Conservation (phyloP, 345 rosid species). For the Arabis alpina region DNA sequence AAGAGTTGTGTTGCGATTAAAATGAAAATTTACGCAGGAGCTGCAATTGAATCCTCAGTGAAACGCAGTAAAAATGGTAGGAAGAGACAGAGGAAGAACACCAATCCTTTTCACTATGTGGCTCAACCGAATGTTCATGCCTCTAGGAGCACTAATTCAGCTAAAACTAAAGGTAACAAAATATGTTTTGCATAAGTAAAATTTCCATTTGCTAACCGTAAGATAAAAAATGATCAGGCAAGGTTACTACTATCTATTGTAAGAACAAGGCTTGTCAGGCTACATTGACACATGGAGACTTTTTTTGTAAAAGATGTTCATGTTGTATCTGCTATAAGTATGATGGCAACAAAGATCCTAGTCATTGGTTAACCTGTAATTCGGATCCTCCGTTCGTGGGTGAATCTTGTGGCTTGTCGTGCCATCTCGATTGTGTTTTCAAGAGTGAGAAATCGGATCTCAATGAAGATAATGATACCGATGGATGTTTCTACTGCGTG, state of each 20-base stretch:
- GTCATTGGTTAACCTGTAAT: constrained; percentile 68
- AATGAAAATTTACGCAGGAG: not conserved
- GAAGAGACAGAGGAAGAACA: constrained; percentile 29
- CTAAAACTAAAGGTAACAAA: constrained; percentile 19
- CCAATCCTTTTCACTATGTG: constrained; percentile 15
- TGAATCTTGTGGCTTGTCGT: constrained; percentile 62
- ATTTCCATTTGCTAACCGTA: not conserved
- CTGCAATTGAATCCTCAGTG: constrained; percentile 3
- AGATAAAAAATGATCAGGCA: constrained; percentile 6
- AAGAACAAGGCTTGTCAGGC: constrained; percentile 69
- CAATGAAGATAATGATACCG: constrained; percentile 31
- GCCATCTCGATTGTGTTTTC: constrained; percentile 67
- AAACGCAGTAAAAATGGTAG: not conserved
- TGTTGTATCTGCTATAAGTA: constrained; percentile 64
- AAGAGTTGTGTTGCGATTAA: no score
- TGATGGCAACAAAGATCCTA: constrained; percentile 77
- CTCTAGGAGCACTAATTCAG: not conserved
- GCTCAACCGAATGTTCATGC: not conserved
- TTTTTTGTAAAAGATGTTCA: constrained; percentile 69
- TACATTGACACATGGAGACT: constrained; percentile 36
- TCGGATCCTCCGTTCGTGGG: constrained; percentile 47
- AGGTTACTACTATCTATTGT: constrained; percentile 26
- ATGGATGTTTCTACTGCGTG: constrained; percentile 61
- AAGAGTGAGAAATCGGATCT: constrained; percentile 44
- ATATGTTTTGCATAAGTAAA: not conserved